phyloP scores from a whole-genome alignment of 78 protist genomes.

The Diacronema lutheri region DNA sequence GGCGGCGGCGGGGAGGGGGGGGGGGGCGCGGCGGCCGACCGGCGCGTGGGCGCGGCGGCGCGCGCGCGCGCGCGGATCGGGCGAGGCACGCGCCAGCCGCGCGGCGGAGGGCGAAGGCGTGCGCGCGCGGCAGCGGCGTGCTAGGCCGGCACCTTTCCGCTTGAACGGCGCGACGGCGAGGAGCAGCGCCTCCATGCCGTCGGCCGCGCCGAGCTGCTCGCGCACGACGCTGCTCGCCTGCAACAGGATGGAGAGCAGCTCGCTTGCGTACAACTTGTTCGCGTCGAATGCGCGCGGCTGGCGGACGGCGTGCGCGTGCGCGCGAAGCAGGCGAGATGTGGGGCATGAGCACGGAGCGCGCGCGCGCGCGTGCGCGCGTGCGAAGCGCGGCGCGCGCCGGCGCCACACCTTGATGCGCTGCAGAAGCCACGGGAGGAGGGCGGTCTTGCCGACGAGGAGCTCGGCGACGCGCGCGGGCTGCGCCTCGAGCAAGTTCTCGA shows the following conservation, averaged over 20 bases:
- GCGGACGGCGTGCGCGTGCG: too few species aligned
- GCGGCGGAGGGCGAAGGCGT: too few species aligned
- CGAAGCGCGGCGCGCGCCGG: too few species aligned
- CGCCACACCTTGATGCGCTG: not conserved
- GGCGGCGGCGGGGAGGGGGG: not conserved
- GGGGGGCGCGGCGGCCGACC: too few species aligned
- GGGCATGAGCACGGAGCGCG: too few species aligned
- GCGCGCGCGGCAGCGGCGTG: too few species aligned
- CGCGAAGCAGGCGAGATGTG: too few species aligned
- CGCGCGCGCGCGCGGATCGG: too few species aligned
- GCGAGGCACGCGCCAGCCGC: too few species aligned
- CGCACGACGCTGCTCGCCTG: conserved; percentile 1
- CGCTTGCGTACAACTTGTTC: conserved; percentile 15
- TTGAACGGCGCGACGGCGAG: not conserved
- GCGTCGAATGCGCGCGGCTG: conserved; percentile 22
- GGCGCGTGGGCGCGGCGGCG: too few species aligned
- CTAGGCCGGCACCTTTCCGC: not conserved
- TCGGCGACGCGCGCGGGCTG: not conserved
- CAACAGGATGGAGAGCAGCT: conserved; percentile 7
- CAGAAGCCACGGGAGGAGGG: conserved; percentile 1
- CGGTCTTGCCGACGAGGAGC: not conserved
- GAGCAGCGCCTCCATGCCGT: conserved; percentile 28
- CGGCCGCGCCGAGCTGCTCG: not conserved
- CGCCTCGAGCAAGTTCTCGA: conserved; percentile 20
- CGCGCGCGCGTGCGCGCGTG: too few species aligned